These are phyloP conservation scores for Salisapilia sapeloensis DNA, from an alignment of 352 stramenopile genomes.

Conservation along the genomic window DNA sequence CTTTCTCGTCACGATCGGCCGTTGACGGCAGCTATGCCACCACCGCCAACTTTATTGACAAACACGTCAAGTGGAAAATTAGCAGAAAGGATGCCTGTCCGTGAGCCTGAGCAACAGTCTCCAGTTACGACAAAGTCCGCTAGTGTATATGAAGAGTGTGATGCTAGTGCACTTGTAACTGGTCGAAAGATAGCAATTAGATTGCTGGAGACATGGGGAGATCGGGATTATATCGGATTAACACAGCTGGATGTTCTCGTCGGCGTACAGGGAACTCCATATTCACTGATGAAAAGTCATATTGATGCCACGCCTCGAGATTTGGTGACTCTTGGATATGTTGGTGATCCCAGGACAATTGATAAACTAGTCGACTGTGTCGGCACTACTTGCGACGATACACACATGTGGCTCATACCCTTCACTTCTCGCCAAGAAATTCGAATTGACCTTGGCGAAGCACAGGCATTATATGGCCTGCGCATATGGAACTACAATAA, in stretches of 20 bases:
- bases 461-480: slow-evolving; percentile 40
- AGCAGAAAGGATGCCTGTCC: no score
- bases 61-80: no score
- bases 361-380: slow-evolving; percentile 81
- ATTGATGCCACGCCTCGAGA: slow-evolving; percentile 49
- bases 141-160: slow-evolving; percentile 2
- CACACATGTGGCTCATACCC: slow-evolving; percentile 83
- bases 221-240: slow-evolving; percentile 72
- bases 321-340: slow-evolving; percentile 48
- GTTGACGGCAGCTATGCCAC: slow-evolving; percentile 19
- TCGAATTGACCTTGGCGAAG: slow-evolving; percentile 32
- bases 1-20: slow-evolving; percentile 10
- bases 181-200: slow-evolving; percentile 34
- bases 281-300: slow-evolving; percentile 20
- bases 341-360: slow-evolving; percentile 66
- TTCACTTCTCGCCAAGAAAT: slow-evolving; percentile 23
- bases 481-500: slow-evolving; percentile 79
- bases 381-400: slow-evolving; percentile 69
- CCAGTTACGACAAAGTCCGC: slow-evolving; percentile 16
- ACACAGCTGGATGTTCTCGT: slow-evolving; percentile 58
- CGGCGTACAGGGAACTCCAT: slow-evolving; percentile 13
- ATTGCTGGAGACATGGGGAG: slow-evolving; percentile 55
- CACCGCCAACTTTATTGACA: not conserved
- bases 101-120: slow-evolving; percentile 27
- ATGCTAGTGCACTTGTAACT: slow-evolving; percentile 9